These are phyloP conservation scores for Zygnema cylindricum DNA, from an alignment of 139 green algal genomes.

Conservation along the genomic window DNA sequence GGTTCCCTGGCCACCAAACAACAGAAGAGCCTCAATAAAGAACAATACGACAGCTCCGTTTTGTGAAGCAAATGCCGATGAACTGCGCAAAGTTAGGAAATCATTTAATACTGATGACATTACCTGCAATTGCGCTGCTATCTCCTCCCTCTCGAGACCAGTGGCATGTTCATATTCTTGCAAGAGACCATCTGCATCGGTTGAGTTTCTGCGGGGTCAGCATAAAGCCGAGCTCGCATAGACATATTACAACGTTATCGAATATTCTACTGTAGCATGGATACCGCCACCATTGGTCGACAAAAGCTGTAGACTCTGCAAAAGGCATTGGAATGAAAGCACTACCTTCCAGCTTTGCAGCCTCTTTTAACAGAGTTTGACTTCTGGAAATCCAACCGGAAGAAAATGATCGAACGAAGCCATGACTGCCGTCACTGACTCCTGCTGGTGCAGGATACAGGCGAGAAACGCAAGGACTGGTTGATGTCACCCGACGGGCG, in stretches of 20 bases:
- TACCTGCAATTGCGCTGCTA: conserved; percentile 50
- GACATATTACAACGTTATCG: not conserved
- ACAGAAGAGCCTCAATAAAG: too few relatives aligned
- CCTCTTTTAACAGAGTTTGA: not conserved
- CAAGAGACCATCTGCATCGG: not conserved
- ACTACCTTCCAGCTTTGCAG: not conserved
- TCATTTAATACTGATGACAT: not conserved
- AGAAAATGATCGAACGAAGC: not conserved
- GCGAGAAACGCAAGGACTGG: not conserved
- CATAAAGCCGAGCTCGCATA: too few relatives aligned
- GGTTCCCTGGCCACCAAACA: conserved; percentile 41
- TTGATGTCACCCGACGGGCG: not conserved
- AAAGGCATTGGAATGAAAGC: not conserved
- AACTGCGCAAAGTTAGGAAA: conserved; percentile 19
- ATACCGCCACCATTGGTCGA: too few relatives aligned
- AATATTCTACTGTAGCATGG: too few relatives aligned
- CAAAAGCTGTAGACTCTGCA: not conserved
- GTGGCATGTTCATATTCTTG: conserved; percentile 38
- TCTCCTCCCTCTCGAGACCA: conserved; percentile 53
- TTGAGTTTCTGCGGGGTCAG: not conserved
- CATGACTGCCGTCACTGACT: not conserved
- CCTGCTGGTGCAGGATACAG: not conserved
- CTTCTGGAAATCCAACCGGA: not conserved
- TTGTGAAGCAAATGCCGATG: too few relatives aligned
- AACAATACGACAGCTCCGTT: too few relatives aligned